A percentile compares a stretch with the other conserved stretches of the same genome.
Evolutionary conservation across 2,329 filamentous ascomycete species (phyloP).

Genomic region (Claviceps pazoutovae): DNA sequence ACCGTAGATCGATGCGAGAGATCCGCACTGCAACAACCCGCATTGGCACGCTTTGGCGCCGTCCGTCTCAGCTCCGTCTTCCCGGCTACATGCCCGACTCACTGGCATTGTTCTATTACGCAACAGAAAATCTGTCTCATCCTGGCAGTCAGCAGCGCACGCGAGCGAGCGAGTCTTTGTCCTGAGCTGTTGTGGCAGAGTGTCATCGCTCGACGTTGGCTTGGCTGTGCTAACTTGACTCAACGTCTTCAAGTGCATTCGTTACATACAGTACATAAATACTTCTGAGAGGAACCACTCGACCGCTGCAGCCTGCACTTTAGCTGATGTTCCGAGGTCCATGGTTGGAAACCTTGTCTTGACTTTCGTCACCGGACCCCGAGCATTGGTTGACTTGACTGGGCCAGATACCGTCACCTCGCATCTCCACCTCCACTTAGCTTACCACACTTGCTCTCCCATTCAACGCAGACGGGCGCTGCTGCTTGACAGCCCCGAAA

Average conservation of each 20-base stretch:
- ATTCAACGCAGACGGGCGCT: conserved; percentile 48
- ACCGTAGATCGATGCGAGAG: conserved; percentile 3
- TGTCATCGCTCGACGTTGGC: neutral
- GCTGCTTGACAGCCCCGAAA: conserved; percentile 62
- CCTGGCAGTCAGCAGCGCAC: neutral
- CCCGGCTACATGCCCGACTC: neutral
- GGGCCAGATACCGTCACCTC: conserved; percentile 11
- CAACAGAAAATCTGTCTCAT: neutral
- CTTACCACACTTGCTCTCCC: conserved; percentile 21
- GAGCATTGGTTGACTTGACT: conserved; percentile 15
- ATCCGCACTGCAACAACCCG: conserved; percentile 5
- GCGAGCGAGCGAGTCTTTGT: neutral
- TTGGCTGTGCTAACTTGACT: neutral
- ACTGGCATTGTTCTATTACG: neutral
- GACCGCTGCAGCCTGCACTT: conserved; percentile 1
- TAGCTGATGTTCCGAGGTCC: neutral
- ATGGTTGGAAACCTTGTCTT: conserved; percentile 9
- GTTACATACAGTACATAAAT: neutral
- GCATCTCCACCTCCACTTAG: conserved; percentile 10
- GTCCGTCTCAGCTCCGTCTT: neutral
- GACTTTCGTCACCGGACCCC: conserved; percentile 16
- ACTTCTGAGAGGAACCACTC: conserved; percentile 1
- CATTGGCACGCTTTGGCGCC: conserved; percentile 1
- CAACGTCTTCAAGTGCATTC: neutral
- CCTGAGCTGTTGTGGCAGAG: neutral